Conservation (phyloP, 345 rosid species). For the Gossypium bickii region DNA sequence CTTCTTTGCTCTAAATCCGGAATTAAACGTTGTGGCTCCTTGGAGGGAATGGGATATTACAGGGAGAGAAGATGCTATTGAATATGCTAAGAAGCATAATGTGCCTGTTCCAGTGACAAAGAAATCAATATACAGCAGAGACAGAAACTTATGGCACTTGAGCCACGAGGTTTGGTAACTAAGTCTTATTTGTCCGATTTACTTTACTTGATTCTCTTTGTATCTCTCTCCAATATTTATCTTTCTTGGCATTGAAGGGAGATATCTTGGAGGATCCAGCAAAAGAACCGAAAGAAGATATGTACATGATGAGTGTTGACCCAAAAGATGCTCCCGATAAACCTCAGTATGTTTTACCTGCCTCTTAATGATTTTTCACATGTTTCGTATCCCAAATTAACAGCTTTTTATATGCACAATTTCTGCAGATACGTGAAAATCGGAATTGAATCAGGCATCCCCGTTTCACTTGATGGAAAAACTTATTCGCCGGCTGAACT, state of each 20-base stretch:
- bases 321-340: slow-evolving; percentile 85
- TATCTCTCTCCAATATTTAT: slow-evolving; percentile 6
- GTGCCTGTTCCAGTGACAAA: slow-evolving; percentile 93
- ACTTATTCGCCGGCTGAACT: slow-evolving; percentile 71
- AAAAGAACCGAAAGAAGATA: slow-evolving; percentile 82
- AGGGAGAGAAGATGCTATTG: slow-evolving; percentile 95
- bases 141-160: slow-evolving; percentile 92
- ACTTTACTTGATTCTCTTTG: not conserved
- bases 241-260: slow-evolving; percentile 43
- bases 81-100: slow-evolving; percentile 88
- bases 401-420: not conserved
- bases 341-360: slow-evolving; percentile 53
- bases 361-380: not conserved
- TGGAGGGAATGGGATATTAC: slow-evolving; percentile 98
- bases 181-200: not conserved
- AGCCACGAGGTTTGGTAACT: slow-evolving; percentile 75
- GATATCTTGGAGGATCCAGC: slow-evolving; percentile 95
- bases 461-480: slow-evolving; percentile 67
- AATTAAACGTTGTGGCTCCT: slow-evolving; percentile 87
- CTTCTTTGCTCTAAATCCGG: slow-evolving; percentile 88
- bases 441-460: slow-evolving; percentile 67
- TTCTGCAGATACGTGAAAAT: slow-evolving; percentile 59
- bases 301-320: slow-evolving; percentile 90
- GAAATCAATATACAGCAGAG: slow-evolving; percentile 93
- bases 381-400: not conserved